Evolutionary conservation across 2,329 filamentous ascomycete genomes (phyloP).

Genomic region (Diaporthe sp.): DNA sequence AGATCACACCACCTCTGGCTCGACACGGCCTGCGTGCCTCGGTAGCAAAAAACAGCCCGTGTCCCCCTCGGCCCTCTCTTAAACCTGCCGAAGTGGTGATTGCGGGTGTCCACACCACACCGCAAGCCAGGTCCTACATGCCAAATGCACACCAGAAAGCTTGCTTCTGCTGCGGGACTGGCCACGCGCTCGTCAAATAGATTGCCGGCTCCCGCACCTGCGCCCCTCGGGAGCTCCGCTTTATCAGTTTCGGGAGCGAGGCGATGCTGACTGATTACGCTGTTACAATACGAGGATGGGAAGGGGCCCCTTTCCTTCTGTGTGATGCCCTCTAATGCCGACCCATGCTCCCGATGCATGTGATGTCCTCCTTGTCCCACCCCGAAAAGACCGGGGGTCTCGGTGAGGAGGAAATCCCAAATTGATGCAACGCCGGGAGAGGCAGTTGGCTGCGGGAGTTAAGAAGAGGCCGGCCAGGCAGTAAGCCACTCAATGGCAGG

Average conservation of each 20-base stretch:
- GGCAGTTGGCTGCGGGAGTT: background rate
- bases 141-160: background rate
- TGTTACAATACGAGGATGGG: background rate
- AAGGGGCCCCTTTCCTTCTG: background rate
- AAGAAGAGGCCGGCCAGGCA: background rate
- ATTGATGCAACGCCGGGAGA: background rate
- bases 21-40: conserved; percentile 5
- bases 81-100: background rate
- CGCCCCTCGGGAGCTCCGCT: background rate
- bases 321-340: no score
- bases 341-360: background rate
- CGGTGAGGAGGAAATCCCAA: background rate
- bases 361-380: background rate
- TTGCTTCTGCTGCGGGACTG: background rate
- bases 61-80: background rate
- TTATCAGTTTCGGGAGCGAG: background rate
- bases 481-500: background rate
- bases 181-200: background rate
- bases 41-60: background rate
- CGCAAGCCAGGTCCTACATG: background rate
- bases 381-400: background rate
- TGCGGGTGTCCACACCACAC: background rate
- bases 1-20: conserved; percentile 26
- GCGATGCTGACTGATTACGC: conserved; percentile 17
- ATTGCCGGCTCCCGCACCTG: background rate